These are phyloP conservation scores for Ogataea polymorpha DNA, from an alignment of 805 yeast species.

Conservation along the genomic window DNA sequence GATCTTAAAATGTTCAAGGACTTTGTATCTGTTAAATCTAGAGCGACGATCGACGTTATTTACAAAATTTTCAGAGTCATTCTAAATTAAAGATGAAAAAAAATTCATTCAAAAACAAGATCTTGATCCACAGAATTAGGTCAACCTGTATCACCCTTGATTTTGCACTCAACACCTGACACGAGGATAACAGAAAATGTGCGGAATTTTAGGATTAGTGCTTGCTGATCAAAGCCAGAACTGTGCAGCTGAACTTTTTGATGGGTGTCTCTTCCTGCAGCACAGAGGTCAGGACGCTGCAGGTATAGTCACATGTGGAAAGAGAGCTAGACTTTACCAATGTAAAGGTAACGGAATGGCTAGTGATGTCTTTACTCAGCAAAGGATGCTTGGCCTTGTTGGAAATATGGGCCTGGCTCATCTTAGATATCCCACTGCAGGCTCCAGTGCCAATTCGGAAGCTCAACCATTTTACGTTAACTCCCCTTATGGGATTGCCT, in stretches of 20 bases:
- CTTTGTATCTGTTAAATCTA: neutral
- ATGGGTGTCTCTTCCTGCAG: constrained; percentile 88
- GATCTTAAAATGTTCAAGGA: neutral
- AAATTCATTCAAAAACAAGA: neutral
- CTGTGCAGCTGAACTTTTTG: constrained; percentile 88
- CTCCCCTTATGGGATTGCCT: constrained; percentile 89
- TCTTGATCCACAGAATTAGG: neutral
- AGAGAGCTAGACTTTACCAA: constrained; percentile 89
- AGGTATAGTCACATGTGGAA: constrained; percentile 96
- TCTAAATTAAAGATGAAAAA: constrained; percentile 1
- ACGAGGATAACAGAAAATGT: constrained; percentile 49
- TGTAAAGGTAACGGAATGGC: constrained; percentile 99
- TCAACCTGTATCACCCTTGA: neutral
- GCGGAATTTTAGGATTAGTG: constrained; percentile 91
- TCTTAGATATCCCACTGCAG: constrained; percentile 95
- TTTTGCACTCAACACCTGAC: neutral
- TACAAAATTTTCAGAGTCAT: constrained; percentile 6
- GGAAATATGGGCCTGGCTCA: constrained; percentile 97
- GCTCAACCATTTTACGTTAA: constrained; percentile 99
- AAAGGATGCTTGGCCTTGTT: constrained; percentile 70
- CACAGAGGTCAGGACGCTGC: constrained; percentile 99
- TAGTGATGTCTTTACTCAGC: constrained; percentile 89
- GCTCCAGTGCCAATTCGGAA: constrained; percentile 90
- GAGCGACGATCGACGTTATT: constrained; percentile 11
- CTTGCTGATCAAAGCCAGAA: constrained; percentile 67